A percentile compares a stretch with the other conserved stretches of the same genome.
These are phyloP conservation scores for Eucalyptus brandiana DNA, from an alignment of 345 rosid species.

Conservation along the genomic window DNA sequence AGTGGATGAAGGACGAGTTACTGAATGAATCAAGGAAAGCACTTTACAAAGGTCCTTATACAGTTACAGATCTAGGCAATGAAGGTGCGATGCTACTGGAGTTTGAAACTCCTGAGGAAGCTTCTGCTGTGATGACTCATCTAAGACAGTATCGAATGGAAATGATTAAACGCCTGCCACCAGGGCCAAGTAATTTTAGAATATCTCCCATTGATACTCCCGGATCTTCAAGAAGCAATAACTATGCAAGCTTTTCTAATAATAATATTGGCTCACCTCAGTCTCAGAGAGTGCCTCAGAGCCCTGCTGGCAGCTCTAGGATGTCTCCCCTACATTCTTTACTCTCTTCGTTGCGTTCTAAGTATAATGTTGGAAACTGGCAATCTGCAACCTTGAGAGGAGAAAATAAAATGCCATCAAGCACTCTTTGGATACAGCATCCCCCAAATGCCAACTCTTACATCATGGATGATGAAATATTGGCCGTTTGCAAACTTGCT, in stretches of 20 bases:
- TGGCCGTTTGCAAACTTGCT: conserved; percentile 29
- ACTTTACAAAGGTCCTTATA: conserved; percentile 62
- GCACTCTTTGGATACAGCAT: conserved; percentile 25
- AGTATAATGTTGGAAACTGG: conserved; percentile 17
- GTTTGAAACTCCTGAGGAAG: conserved; percentile 90
- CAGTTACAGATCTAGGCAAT: conserved; percentile 60
- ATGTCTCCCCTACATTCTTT: conserved; percentile 32
- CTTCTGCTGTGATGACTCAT: conserved; percentile 74
- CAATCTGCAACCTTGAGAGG: conserved; percentile 1
- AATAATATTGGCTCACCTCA: conserved; percentile 26
- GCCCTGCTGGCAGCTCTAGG: conserved; percentile 34
- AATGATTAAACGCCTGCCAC: conserved; percentile 27
- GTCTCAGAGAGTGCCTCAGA: conserved; percentile 17
- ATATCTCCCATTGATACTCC: conserved; percentile 46
- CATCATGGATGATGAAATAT: conserved; percentile 32
- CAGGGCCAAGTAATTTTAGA: conserved; percentile 30
- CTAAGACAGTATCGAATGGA: conserved; percentile 66
- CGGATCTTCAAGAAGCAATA: conserved; percentile 38
- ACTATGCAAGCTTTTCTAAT: conserved; percentile 23
- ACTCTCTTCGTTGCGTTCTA: conserved; percentile 25
- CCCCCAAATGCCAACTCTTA: conserved; percentile 14
- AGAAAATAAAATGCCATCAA: conserved; percentile 18
- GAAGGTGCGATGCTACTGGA: conserved; percentile 88
- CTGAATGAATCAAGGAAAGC: conserved; percentile 84
- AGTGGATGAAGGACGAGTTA: conserved; percentile 82